Evolutionary conservation across 805 yeast genomes (phyloP).

Genomic region (Wickerhamomyces tratensis): DNA sequence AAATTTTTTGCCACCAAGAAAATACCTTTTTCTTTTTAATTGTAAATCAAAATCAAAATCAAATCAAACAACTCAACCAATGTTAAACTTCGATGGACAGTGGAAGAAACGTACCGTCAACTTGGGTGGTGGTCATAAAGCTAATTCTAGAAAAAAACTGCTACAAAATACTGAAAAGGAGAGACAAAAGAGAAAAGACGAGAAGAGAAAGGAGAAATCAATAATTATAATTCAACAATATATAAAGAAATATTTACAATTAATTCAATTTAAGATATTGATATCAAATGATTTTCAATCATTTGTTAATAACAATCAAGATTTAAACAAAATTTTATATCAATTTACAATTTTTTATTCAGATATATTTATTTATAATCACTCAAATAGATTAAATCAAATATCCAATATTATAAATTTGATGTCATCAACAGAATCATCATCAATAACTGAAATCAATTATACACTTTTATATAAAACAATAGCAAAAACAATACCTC

Average conservation of each 20-base stretch:
- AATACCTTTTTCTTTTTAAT: too few relatives aligned
- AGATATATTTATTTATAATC: slow-evolving; percentile 5
- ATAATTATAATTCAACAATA: slow-evolving; percentile 40
- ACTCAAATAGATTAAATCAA: not conserved
- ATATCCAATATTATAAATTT: not conserved
- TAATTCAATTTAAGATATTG: slow-evolving; percentile 15
- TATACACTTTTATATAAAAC: slow-evolving; percentile 1
- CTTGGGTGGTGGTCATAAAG: slow-evolving; percentile 37
- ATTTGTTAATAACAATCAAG: slow-evolving; percentile 4
- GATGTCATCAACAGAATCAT: not conserved
- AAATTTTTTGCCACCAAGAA: too few relatives aligned
- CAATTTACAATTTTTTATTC: slow-evolving; percentile 24
- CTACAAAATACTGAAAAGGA: slow-evolving; percentile 60
- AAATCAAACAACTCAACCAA: slow-evolving; percentile 1
- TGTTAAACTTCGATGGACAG: slow-evolving; percentile 59
- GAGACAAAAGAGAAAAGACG: slow-evolving; percentile 53
- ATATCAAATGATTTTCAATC: slow-evolving; percentile 6
- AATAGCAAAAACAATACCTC: not conserved
- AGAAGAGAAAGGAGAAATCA: slow-evolving; percentile 38
- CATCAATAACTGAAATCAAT: not conserved
- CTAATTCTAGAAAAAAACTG: slow-evolving; percentile 28
- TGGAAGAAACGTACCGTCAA: slow-evolving; percentile 47
- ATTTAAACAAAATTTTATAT: slow-evolving; percentile 5
- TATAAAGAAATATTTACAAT: slow-evolving; percentile 31
- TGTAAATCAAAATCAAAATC: too few relatives aligned